Evolutionary conservation across 352 stramenopile species (phyloP).

Genomic region (Globisporangium emineosum): DNA sequence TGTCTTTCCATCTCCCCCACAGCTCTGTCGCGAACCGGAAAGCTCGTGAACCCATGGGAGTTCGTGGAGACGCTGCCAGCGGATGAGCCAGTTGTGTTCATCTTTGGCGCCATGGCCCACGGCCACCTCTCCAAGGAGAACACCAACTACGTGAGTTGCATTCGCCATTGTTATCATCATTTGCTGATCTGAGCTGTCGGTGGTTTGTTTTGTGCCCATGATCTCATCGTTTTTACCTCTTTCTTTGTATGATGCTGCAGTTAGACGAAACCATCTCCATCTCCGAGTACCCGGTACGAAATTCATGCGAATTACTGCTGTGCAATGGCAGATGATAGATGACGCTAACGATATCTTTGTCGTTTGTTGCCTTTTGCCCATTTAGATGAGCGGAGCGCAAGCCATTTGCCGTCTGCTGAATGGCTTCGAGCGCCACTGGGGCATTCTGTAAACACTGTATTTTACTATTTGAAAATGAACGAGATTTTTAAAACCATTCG

Average conservation of each 20-base stretch:
- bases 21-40: conserved; percentile 92
- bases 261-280: conserved; percentile 97
- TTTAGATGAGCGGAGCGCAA: conserved; percentile 92
- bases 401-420: conserved; percentile 96
- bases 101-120: conserved; percentile 97
- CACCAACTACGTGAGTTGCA: conserved; percentile 91
- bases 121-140: conserved; percentile 96
- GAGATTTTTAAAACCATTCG: neutral
- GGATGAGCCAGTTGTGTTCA: conserved; percentile 95
- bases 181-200: neutral
- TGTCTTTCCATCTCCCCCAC: conserved; percentile 1
- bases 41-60: conserved; percentile 93
- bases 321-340: neutral
- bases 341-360: neutral
- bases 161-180: too few species aligned
- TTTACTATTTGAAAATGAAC: conserved; percentile 13
- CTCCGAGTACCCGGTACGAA: conserved; percentile 93
- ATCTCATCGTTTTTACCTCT: neutral
- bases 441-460: conserved; percentile 91
- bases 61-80: conserved; percentile 91
- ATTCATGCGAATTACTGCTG: neutral
- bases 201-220: neutral
- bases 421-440: conserved; percentile 98
- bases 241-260: conserved; percentile 25
- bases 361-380: neutral